Evolutionary conservation across 2,329 filamentous ascomycete genomes (phyloP), one percentile per base, ranked within the genome.

Genomic region (Fusarium sp.): DNA sequence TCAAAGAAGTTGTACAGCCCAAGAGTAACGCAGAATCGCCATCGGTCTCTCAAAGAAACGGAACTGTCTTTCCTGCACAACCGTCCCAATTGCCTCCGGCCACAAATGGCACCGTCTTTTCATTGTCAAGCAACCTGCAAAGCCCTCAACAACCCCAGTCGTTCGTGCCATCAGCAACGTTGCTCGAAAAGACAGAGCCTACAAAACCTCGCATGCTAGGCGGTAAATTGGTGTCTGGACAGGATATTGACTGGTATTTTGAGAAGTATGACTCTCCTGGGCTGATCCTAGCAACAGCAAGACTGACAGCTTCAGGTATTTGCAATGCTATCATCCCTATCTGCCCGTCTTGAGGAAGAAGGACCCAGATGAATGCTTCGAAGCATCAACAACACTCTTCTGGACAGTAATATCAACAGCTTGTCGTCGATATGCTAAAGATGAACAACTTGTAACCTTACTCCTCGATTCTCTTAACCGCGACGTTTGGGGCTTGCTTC

Each of bases 211-310:
- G 87, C 54, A 82, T 85, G 9, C 75, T 90, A 17, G 85, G 83
- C 6, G 85, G 84, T 8, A 83, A 84, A 14, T 82, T 86, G 3
- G 84, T 90, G 54, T 83, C 87, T 0, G 85, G 86, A 1, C 85
- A 87, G 47, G 87, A 90, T 48, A 85, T 90, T 60, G 85, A 88
- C 62, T 87, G 84, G 75, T 90, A 90, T 72, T 90, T 89, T 77
- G 83, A 86, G 66, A 87, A 85, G 84, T 87, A 71, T 41, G 50
- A n/a, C 20, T 17, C 28, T 17, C n/a, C 17, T 24, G 3, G 22
- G 4, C 39, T 20, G 30, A 24, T 47, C 20, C 22, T 48, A 24
- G 30, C 17, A 32, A 26, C 39, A 22, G 26, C 20, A n/a, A 14
- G 22, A 30, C 63, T 70, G 20, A 73, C 41, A 39, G 39, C 11